A percentile compares a stretch with the other conserved stretches of the same genome.
These are phyloP conservation scores for Fusarium verrucosum DNA, from an alignment of 2,329 filamentous ascomycete genomes.

Conservation along the genomic window DNA sequence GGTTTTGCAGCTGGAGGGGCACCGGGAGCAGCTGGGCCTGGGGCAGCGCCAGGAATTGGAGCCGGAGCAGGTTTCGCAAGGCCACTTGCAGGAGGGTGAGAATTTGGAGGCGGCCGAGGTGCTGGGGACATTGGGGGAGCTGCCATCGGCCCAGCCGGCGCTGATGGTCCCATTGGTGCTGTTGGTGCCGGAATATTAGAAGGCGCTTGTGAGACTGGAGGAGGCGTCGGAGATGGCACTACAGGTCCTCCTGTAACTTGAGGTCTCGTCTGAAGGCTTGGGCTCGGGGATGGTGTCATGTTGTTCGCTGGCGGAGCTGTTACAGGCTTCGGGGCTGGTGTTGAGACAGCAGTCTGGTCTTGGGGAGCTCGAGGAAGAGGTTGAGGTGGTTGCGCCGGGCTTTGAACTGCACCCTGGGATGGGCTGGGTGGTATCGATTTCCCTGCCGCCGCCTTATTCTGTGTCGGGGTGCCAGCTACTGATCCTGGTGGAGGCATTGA, in stretches of 20 bases:
- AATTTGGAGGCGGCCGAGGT: conserved; percentile 24
- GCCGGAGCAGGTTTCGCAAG: conserved; percentile 28
- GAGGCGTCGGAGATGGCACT: conserved; percentile 37
- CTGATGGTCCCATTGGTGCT: conserved; percentile 35
- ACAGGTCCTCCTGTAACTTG: conserved; percentile 23
- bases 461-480: conserved; percentile 35
- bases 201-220: conserved; percentile 33
- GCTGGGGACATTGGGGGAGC: conserved; percentile 42
- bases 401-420: conserved; percentile 26
- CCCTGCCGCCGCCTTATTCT: conserved; percentile 29
- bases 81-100: conserved; percentile 30
- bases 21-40: conserved; percentile 16
- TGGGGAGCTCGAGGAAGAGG: conserved; percentile 26
- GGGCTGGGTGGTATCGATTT: conserved; percentile 36
- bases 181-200: conserved; percentile 35
- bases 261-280: conserved; percentile 33
- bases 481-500: conserved; percentile 63
- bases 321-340: conserved; percentile 24
- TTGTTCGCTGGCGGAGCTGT: conserved; percentile 29
- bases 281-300: conserved; percentile 27
- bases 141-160: conserved; percentile 36
- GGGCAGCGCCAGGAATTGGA: conserved; percentile 23
- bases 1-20: conserved; percentile 37
- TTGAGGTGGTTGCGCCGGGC: conserved; percentile 30
- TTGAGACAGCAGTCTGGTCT: conserved; percentile 18